Percentiles rank a stretch among this genome's conserved stretches.
Evolutionary conservation across 176 grass and related monocot species (phyloP).

Genomic region (Hsuehochloa calcarea): DNA sequence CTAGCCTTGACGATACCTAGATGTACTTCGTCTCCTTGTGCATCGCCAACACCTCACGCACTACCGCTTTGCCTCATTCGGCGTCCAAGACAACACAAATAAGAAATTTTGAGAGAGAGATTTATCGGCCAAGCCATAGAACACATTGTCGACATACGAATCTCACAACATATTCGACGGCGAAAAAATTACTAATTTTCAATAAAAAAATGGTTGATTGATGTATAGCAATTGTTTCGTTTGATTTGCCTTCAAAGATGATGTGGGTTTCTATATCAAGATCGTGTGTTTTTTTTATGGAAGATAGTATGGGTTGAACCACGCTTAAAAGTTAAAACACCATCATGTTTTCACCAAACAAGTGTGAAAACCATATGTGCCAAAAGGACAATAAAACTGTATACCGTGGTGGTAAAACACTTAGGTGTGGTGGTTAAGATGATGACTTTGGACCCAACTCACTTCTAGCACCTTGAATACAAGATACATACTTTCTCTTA

Average conservation of each 20-base stretch:
- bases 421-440: neutral
- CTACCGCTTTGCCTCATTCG: too few relatives aligned
- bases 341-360: neutral
- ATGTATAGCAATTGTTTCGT: neutral
- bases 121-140: too few relatives aligned
- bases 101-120: too few relatives aligned
- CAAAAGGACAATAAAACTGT: neutral
- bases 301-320: neutral
- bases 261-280: neutral
- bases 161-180: too few relatives aligned
- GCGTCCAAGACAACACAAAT: too few relatives aligned
- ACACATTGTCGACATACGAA: too few relatives aligned
- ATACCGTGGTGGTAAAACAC: neutral
- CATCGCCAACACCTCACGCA: too few relatives aligned
- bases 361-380: neutral
- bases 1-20: rapidly evolving
- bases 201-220: neutral
- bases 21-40: too few relatives aligned
- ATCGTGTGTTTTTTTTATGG: too few relatives aligned
- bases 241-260: neutral
- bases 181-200: neutral
- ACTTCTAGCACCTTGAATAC: neutral
- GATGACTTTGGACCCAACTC: neutral
- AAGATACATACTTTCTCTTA: neutral
- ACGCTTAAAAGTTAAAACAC: neutral